Base-by-base conservation (phyloP, 2,329 filamentous ascomycete genomes). In the Verticillium isaacii region DNA sequence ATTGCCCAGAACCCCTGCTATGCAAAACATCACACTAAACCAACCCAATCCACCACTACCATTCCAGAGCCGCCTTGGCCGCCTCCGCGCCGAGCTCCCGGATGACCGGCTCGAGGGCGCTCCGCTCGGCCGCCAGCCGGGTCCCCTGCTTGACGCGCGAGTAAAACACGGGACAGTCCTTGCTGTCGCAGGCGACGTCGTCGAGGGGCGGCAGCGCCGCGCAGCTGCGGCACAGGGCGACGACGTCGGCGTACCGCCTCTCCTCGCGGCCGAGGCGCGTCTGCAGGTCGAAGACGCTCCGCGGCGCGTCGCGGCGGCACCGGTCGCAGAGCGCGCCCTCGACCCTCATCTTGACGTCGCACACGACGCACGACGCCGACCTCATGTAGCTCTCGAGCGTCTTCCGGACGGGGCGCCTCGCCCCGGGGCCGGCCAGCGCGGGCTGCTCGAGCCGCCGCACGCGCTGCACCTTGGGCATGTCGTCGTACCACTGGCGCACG, bases 361-460 rank as follows among this genome's bases (percentile, higher is more conserved):
- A 99, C 17, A 94, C 84, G 5, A 94, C 76, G 72, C 95, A 99
- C 2, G 88, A 85, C 0, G 89, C 89, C 0, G 88, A 88, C 65
- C 86, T 89, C 88, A 98, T 89, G 75, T 97, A 99, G n/a, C 86
- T 90, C 71, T 98, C 95, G n/a, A 99, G 83, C 0, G 93, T 97
- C 68, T 76, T 76, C 69, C 64, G 68, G 67, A 68, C 70, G 65
- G 19, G 32, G 69, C 61, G 72, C 70, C 56, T 63, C 5, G 62
- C 64, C 15, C 57, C 64, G 12, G 58, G 63, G 25, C 25, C 25
- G 25, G 25, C 25, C 3, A 5, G 3, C 67, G 73, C 52, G 61
- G 73, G 64, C 58, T 72, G 70, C 36, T 83, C 81, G n/a, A 91
- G 76, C 60, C 84, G 85, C 32, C 89, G 84, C 56, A 94, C 85